phyloP scores from a whole-genome alignment of 805 yeast species.

The Millerago galiae region DNA sequence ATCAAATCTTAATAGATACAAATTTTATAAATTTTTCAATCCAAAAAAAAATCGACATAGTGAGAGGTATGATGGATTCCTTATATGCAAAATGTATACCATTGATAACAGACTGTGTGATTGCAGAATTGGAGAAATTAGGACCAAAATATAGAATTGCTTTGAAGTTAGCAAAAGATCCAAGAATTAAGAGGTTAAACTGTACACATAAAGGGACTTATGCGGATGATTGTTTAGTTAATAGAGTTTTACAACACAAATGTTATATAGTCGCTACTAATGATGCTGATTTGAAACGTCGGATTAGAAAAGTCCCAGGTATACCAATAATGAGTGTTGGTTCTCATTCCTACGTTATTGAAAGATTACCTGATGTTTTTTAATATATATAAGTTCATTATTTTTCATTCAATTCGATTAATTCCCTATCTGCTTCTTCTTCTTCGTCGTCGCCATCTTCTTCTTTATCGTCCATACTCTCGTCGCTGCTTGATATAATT shows the following conservation, averaged over 20 bases:
- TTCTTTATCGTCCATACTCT: conserved; percentile 10
- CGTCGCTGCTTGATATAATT: conserved; percentile 13
- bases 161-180: conserved; percentile 85
- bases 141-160: conserved; percentile 96
- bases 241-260: conserved; percentile 91
- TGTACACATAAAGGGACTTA: conserved; percentile 95
- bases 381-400: conserved; percentile 17
- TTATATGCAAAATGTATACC: conserved; percentile 94
- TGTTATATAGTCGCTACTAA: conserved; percentile 97
- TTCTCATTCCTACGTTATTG: conserved; percentile 84
- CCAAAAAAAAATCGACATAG: conserved; percentile 89
- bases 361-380: conserved; percentile 92
- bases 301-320: conserved; percentile 95
- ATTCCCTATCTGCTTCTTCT: conserved; percentile 1
- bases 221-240: conserved; percentile 96
- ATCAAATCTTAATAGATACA: conserved; percentile 92
- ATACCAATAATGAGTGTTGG: conserved; percentile 97
- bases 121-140: conserved; percentile 94
- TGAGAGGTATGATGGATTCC: conserved; percentile 96
- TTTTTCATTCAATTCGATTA: not conserved
- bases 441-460: conserved; percentile 8
- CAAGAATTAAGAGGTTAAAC: conserved; percentile 77
- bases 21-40: conserved; percentile 95
- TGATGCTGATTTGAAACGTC: conserved; percentile 92
- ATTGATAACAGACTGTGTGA: conserved; percentile 91